These are phyloP conservation scores for Boletus coccyginus DNA, from an alignment of 768 basidiomycete genomes.

Conservation along the genomic window DNA sequence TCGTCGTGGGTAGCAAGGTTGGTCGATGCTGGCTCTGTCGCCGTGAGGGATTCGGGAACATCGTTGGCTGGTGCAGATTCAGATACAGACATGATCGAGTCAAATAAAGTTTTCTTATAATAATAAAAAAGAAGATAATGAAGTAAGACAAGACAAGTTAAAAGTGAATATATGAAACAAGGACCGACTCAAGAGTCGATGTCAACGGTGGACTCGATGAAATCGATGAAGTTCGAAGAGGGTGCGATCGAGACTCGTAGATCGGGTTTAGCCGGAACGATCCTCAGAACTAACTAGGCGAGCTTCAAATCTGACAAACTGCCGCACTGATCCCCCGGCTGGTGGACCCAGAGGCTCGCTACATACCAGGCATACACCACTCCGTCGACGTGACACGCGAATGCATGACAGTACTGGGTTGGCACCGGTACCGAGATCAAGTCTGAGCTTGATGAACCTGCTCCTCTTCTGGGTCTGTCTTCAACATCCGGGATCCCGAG, in stretches of 20 bases:
- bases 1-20: constrained; percentile 31
- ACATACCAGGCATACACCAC: too few species aligned
- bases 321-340: too few species aligned
- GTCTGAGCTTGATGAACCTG: background rate
- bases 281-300: background rate
- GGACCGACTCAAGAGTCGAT: background rate
- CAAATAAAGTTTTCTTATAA: background rate
- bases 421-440: too few species aligned
- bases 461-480: background rate
- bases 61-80: constrained; percentile 5
- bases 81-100: constrained; percentile 24
- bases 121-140: background rate
- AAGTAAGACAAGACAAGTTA: background rate
- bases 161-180: background rate
- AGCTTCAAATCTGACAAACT: too few species aligned
- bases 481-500: constrained; percentile 9
- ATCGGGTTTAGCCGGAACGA: background rate
- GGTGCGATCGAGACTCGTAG: background rate
- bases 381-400: too few species aligned
- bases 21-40: constrained; percentile 6
- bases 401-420: too few species aligned
- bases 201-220: background rate
- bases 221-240: too few species aligned
- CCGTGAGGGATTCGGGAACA: background rate
- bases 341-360: too few species aligned